Conservation (phyloP, 2,329 filamentous ascomycete species). For the Colletotrichum sp. region DNA sequence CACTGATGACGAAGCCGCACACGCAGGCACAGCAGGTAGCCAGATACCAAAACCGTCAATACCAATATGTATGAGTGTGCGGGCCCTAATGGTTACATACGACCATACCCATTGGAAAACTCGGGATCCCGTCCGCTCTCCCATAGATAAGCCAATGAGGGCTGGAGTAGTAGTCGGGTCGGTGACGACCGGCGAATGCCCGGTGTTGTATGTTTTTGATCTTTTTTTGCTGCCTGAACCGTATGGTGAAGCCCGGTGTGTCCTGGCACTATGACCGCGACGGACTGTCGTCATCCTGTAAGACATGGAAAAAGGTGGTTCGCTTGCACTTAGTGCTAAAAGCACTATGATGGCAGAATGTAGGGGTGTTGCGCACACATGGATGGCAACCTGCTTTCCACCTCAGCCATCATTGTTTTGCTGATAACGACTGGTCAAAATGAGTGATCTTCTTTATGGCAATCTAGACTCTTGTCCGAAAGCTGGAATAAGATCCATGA, state of each 20-base stretch:
- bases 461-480: not conserved
- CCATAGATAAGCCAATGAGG: no score
- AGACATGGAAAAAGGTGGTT: not conserved
- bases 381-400: no score
- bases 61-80: not conserved
- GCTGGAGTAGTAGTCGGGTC: not conserved
- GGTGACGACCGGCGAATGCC: not conserved
- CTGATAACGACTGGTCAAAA: no score
- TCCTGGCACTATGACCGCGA: not conserved
- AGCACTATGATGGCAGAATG: no score
- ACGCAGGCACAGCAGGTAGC: not conserved
- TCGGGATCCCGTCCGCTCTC: not conserved
- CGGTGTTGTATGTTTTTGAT: not conserved
- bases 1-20: not conserved
- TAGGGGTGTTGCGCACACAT: no score
- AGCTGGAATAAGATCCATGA: not conserved
- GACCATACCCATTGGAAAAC: not conserved
- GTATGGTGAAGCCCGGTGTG: not conserved
- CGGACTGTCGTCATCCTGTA: not conserved
- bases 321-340: no score
- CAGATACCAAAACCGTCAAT: not conserved
- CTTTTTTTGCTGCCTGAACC: not conserved
- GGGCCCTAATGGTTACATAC: rapidly evolving
- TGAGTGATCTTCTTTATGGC: not conserved
- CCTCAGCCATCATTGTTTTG: no score